These are phyloP conservation scores for Manihot esculenta DNA, from an alignment of 441 rosid genomes.

Conservation along the genomic window DNA sequence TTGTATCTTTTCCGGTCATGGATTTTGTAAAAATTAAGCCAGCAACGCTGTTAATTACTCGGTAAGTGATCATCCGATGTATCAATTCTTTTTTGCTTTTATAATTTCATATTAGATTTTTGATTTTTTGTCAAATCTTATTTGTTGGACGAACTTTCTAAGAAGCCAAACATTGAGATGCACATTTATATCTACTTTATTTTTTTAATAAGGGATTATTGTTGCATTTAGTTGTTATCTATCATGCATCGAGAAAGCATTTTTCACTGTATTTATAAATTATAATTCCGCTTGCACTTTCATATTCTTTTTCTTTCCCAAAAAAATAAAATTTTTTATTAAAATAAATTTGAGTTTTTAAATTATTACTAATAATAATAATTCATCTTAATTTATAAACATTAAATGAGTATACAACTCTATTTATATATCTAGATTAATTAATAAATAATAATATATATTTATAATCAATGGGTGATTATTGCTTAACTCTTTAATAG, in stretches of 20 bases:
- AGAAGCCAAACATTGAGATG: no score
- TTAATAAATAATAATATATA: no score
- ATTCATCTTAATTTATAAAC: no score
- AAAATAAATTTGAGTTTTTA: no score
- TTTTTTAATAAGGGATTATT: background rate
- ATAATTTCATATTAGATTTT: background rate
- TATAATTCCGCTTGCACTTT: background rate
- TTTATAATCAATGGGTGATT: no score
- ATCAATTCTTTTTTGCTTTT: background rate
- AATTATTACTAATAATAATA: no score
- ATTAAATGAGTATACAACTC: no score
- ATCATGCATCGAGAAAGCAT: background rate
- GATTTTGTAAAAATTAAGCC: no score
- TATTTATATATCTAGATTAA: no score
- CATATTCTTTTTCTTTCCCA: background rate
- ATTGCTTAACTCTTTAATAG: no score
- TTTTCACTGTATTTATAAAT: background rate
- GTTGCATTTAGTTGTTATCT: background rate
- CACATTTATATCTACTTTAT: no score
- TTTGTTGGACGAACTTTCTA: background rate
- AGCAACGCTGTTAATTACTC: background rate
- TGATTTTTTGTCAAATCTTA: background rate
- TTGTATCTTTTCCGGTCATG: no score
- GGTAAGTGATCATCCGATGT: background rate
- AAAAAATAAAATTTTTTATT: background rate